phyloP scores from a whole-genome alignment of 768 basidiomycete genomes.

The Suillus decipiens region DNA sequence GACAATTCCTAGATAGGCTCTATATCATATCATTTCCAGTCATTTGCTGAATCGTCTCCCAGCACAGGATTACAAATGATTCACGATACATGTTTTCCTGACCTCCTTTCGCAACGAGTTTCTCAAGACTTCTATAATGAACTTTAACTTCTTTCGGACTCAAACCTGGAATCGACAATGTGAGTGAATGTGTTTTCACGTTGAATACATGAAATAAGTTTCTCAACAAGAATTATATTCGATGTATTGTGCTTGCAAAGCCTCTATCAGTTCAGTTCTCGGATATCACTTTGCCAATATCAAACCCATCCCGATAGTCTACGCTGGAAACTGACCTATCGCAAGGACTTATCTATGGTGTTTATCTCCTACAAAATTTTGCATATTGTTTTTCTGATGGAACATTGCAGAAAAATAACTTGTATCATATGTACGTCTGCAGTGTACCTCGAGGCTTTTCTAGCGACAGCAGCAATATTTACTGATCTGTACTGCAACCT shows the following conservation, averaged over 20 bases:
- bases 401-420: constrained; percentile 30
- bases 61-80: constrained; percentile 66
- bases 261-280: constrained; percentile 51
- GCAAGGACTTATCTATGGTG: constrained; percentile 22
- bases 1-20: constrained; percentile 64
- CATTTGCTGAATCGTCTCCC: background rate
- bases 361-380: constrained; percentile 30
- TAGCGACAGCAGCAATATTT: constrained; percentile 27
- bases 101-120: constrained; percentile 67
- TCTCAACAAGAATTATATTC: constrained; percentile 48
- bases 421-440: constrained; percentile 58
- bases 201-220: constrained; percentile 29
- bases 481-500: constrained; percentile 38
- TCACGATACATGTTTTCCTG: constrained; percentile 62
- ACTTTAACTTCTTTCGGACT: constrained; percentile 59
- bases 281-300: constrained; percentile 54
- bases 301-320: constrained; percentile 46
- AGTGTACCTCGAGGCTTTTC: constrained; percentile 32
- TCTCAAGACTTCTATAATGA: constrained; percentile 56
- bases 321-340: constrained; percentile 25
- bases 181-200: constrained; percentile 31
- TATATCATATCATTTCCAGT: background rate
- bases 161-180: constrained; percentile 42
- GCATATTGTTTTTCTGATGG: constrained; percentile 13
- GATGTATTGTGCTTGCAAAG: constrained; percentile 60